Base-by-base conservation (phyloP, 768 basidiomycete species). In the Tricholoma terreum region DNA sequence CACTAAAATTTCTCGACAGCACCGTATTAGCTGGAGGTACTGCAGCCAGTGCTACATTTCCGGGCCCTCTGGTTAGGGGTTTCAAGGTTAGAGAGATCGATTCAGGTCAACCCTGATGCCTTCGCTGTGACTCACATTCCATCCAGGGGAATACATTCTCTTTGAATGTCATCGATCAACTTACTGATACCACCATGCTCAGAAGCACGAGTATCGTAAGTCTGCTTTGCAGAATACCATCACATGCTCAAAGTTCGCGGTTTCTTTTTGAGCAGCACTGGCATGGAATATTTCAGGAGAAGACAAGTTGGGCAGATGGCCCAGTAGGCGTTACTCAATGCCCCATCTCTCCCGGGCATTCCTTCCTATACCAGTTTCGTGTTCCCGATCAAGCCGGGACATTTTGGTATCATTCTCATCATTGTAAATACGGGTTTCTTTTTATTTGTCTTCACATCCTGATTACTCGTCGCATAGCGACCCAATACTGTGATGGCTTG, bases 11-110 rank as follows among this genome's bases (percentile, higher is more conserved):
- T 43, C 27, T 15, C 11, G 10, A 17, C 36, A 75, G 73, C 2
- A 61, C 71, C 19, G 74, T 75, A 19, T 56, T 75, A 6, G 74
- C 72, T 17, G 71, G 72, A 17, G 38, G 45, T 17, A 58, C 63
- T 30, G 36, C 66, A 10, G 33, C 49, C 4, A 54, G 52, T 42
- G 50, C 67, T 1, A 40, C 58, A 0, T 68, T 72, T 43, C 72
- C 72, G 38, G 69, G 69, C 9, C 72, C 73, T 45, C 52, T 75
- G 6, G 67, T 74, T 21, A 63, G 40, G 6, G 72, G 66, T 7
- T 59, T 59, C 38, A 72, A 74, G 68, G 72, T 70, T 50, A 31
- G 6, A 14, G 11, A 17, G 22, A 10, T 6, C 36, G 4, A 15
- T 45, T 5, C 6, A 19, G 38, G 40, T 36, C 12, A 27, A 6